These are phyloP conservation scores for Curvularia sp. DNA, from an alignment of 2,329 filamentous ascomycete genomes.

Conservation along the genomic window DNA sequence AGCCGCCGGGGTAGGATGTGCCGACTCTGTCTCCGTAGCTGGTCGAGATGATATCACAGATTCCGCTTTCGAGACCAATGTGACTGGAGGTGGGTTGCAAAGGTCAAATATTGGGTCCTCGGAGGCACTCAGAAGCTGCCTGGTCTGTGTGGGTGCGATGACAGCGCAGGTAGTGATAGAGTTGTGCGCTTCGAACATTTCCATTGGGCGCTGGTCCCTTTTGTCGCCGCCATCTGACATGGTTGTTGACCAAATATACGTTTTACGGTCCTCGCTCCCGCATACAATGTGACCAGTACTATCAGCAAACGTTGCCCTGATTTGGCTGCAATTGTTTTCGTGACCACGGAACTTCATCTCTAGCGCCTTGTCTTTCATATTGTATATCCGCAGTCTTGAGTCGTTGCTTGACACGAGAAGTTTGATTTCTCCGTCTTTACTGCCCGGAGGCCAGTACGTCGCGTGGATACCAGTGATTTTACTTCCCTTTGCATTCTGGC, in stretches of 20 bases:
- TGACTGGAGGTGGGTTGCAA: conserved; percentile 92
- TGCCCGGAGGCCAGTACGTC: conserved; percentile 64
- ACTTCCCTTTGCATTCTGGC: conserved; percentile 93
- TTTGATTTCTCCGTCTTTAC: conserved; percentile 73
- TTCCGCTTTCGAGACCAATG: conserved; percentile 76
- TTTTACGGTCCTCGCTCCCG: conserved; percentile 88
- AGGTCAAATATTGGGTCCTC: conserved; percentile 95
- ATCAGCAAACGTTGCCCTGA: conserved; percentile 86
- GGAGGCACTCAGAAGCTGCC: conserved; percentile 77
- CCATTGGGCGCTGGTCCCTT: conserved; percentile 80
- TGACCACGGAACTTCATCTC: conserved; percentile 92
- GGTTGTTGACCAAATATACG: conserved; percentile 86
- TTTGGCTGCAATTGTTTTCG: conserved; percentile 88
- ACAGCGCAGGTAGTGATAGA: conserved; percentile 88
- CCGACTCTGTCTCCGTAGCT: conserved; percentile 52
- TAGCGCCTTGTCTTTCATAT: conserved; percentile 80
- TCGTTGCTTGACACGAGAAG: conserved; percentile 94
- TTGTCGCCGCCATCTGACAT: conserved; percentile 65
- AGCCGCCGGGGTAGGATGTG: conserved; percentile 42
- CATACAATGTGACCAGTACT: conserved; percentile 87
- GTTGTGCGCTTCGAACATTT: conserved; percentile 89
- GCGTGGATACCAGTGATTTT: conserved; percentile 96
- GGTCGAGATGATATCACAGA: conserved; percentile 59
- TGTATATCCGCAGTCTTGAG: conserved; percentile 88
- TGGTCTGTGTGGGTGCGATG: conserved; percentile 80